These are phyloP conservation scores for Alternaria sp. DNA, from an alignment of 2,329 filamentous ascomycete genomes.

Conservation along the genomic window DNA sequence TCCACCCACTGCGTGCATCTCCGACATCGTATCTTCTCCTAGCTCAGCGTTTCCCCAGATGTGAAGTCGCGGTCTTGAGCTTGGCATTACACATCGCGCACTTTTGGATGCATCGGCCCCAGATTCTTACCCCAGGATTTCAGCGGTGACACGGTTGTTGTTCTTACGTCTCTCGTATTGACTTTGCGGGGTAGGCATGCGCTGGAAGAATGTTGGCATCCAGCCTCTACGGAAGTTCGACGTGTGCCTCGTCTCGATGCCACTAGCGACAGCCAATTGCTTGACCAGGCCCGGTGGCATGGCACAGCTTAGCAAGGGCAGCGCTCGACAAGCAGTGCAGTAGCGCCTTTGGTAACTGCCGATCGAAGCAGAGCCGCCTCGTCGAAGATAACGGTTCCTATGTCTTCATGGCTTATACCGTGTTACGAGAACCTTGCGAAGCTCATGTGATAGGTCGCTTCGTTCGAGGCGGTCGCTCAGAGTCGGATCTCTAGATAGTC, in stretches of 20 bases:
- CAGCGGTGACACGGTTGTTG: background rate
- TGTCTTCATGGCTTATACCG: background rate
- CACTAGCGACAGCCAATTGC: background rate
- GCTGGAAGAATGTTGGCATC: background rate
- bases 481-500: background rate
- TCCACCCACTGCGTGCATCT: background rate
- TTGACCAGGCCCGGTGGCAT: background rate
- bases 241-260: slow-evolving; percentile 1
- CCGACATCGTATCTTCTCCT: background rate
- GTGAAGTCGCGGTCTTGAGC: background rate
- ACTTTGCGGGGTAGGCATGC: slow-evolving; percentile 4
- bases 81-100: slow-evolving; percentile 17
- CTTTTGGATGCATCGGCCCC: slow-evolving; percentile 1
- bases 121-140: slow-evolving; percentile 11
- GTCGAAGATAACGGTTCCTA: background rate
- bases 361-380: slow-evolving; percentile 9
- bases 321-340: slow-evolving; percentile 3
- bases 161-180: background rate
- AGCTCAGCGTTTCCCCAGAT: background rate
- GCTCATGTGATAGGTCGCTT: background rate
- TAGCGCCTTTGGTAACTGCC: background rate
- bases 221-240: background rate
- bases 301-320: background rate
- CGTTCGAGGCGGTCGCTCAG: background rate
- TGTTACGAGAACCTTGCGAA: background rate